phyloP scores from a whole-genome alignment of 176 grass and related monocot genomes.

The Puya raimondii region DNA sequence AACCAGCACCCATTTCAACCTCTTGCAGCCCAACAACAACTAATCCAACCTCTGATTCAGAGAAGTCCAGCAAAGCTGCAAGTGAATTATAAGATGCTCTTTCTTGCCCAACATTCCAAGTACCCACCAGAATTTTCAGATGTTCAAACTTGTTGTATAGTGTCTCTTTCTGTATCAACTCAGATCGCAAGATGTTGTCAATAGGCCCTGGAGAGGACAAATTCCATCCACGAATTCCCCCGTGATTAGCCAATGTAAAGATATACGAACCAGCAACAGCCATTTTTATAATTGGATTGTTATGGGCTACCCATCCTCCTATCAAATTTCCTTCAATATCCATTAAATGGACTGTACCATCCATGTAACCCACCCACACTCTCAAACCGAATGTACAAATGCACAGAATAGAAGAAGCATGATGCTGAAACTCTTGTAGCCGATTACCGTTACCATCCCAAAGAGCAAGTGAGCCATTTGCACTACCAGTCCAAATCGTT shows the following conservation, averaged over 20 bases:
- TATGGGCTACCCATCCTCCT: conserved; percentile 57
- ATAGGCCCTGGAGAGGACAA: conserved; percentile 61
- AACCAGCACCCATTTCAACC: conserved; percentile 88
- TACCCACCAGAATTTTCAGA: conserved; percentile 60
- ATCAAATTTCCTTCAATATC: conserved; percentile 60
- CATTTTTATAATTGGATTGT: conserved; percentile 55
- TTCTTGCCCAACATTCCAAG: conserved; percentile 93
- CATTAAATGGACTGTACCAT: conserved; percentile 63
- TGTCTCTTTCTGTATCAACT: conserved; percentile 35
- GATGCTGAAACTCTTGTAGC: conserved; percentile 59
- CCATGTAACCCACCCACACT: conserved; percentile 69
- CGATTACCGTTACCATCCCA: conserved; percentile 63
- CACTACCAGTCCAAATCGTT: conserved; percentile 68
- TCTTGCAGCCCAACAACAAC: conserved; percentile 86
- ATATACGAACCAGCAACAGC: conserved; percentile 56
- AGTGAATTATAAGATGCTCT: conserved; percentile 55
- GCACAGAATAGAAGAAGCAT: conserved; percentile 48
- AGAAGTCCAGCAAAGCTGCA: conserved; percentile 46
- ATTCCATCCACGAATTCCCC: conserved; percentile 62
- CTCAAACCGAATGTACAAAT: conserved; percentile 53
- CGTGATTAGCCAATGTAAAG: conserved; percentile 73
- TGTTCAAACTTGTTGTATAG: conserved; percentile 44
- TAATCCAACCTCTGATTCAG: conserved; percentile 47
- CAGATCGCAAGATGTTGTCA: conserved; percentile 43
- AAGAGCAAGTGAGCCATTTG: conserved; percentile 56